Percentiles rank a stretch among this genome's conserved stretches.
Conservation (phyloP, 2,329 filamentous ascomycete genomes). For the Pezicula radicicola region DNA sequence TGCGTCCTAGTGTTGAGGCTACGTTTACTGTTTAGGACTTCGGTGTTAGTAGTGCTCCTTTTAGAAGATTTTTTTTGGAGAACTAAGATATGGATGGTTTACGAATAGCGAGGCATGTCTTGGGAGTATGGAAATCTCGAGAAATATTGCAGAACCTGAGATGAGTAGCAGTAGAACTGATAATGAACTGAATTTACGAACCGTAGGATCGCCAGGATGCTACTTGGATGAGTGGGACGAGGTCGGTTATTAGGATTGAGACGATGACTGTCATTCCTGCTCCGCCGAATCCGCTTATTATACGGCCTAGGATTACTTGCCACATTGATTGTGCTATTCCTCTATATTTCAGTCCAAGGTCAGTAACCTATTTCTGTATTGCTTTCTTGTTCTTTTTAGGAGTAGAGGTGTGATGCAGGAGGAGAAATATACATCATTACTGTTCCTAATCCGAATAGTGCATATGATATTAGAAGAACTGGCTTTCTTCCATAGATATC, state of each 20-base stretch:
- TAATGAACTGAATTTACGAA: too few species aligned
- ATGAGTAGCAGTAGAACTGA: too few species aligned
- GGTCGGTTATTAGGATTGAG: constrained; percentile 49
- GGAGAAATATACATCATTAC: constrained; percentile 35
- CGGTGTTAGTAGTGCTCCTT: too few species aligned
- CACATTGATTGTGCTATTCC: constrained; percentile 44
- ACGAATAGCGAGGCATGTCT: too few species aligned
- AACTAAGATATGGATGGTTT: too few species aligned
- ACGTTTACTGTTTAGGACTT: constrained; percentile 37
- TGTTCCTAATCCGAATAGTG: constrained; percentile 43
- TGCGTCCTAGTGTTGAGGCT: constrained; percentile 47
- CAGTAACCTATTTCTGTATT: constrained; percentile 14
- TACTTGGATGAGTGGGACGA: constrained; percentile 49
- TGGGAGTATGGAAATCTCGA: too few species aligned
- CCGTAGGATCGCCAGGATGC: constrained; percentile 49
- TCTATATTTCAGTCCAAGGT: constrained; percentile 23
- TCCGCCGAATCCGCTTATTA: constrained; percentile 49
- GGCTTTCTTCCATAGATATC: constrained; percentile 55
- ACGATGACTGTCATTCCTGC: constrained; percentile 49
- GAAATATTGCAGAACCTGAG: too few species aligned
- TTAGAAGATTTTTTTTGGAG: too few species aligned
- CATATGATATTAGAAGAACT: constrained; percentile 46
- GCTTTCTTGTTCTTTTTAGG: background rate
- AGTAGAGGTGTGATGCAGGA: constrained; percentile 16
- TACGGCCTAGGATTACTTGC: constrained; percentile 47